Conservation (phyloP, 2,329 filamentous ascomycete species). For the Cordyceps farinosa region DNA sequence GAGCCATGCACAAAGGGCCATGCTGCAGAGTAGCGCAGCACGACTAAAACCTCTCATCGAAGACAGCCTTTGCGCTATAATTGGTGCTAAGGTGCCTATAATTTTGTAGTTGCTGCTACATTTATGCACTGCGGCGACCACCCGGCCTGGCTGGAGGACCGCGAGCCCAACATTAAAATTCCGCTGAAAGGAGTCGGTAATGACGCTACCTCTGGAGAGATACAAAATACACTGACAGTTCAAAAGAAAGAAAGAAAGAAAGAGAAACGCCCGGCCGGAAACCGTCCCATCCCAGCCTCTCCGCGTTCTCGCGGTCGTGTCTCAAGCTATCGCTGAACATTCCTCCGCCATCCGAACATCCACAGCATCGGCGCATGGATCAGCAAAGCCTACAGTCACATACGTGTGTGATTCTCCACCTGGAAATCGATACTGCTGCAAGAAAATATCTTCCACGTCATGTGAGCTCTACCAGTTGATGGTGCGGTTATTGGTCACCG, state of each 20-base stretch:
- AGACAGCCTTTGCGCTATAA: neutral
- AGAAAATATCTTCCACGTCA: neutral
- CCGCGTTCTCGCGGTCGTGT: neutral
- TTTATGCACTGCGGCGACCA: neutral
- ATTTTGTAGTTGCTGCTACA: neutral
- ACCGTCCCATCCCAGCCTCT: neutral
- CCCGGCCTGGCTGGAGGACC: neutral
- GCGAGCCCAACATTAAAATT: neutral
- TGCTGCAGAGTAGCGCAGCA: neutral
- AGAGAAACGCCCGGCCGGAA: neutral
- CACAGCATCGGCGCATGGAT: neutral
- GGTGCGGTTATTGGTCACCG: neutral
- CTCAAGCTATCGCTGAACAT: neutral
- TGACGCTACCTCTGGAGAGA: neutral
- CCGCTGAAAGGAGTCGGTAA: neutral
- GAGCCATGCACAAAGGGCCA: neutral
- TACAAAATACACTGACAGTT: neutral
- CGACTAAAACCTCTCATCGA: neutral
- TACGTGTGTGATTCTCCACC: neutral
- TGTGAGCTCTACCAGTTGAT: neutral
- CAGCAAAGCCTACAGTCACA: neutral
- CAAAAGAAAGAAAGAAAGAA: neutral
- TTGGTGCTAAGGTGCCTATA: neutral
- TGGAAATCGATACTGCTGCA: neutral
- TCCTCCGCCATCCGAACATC: neutral